Conservation (phyloP, 2,329 filamentous ascomycete species). For the Helotiales sp. region DNA sequence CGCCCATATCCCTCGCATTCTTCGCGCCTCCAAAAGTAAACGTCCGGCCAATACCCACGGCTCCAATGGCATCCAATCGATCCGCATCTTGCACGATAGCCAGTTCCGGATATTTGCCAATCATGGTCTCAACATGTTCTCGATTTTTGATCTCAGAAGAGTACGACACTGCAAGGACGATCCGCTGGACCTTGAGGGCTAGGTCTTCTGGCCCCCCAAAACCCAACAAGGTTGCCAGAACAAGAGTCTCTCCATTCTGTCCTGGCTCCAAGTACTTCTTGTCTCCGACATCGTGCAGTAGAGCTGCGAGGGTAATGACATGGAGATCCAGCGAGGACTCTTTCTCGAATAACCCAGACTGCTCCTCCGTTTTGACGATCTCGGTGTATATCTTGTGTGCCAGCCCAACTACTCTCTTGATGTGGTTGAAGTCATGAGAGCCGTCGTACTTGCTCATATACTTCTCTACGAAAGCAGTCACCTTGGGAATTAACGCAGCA, state of each 20-base stretch:
- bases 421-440: slow-evolving; percentile 88
- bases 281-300: slow-evolving; percentile 90
- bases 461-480: slow-evolving; percentile 66
- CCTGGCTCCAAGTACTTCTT: slow-evolving; percentile 52
- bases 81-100: slow-evolving; percentile 93
- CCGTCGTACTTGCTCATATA: slow-evolving; percentile 83
- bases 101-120: slow-evolving; percentile 72
- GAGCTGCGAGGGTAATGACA: slow-evolving; percentile 65
- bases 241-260: slow-evolving; percentile 61
- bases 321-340: slow-evolving; percentile 59
- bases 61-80: slow-evolving; percentile 89
- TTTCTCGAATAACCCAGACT: slow-evolving; percentile 23
- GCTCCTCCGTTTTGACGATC: slow-evolving; percentile 31
- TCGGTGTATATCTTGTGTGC: slow-evolving; percentile 51
- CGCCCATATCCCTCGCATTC: slow-evolving; percentile 58
- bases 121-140: slow-evolving; percentile 58
- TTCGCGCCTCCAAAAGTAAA: slow-evolving; percentile 80
- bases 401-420: slow-evolving; percentile 78
- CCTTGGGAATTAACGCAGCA: slow-evolving; percentile 50
- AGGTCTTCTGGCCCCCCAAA: slow-evolving; percentile 63
- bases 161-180: slow-evolving; percentile 83
- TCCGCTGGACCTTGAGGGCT: slow-evolving; percentile 70
- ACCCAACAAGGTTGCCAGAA: slow-evolving; percentile 61
- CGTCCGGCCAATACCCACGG: slow-evolving; percentile 78
- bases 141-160: slow-evolving; percentile 74